A percentile compares a stretch with the other conserved stretches of the same genome.
phyloP scores from a whole-genome alignment of 2,329 filamentous ascomycete species.

The Emericellopsis cladophorae region DNA sequence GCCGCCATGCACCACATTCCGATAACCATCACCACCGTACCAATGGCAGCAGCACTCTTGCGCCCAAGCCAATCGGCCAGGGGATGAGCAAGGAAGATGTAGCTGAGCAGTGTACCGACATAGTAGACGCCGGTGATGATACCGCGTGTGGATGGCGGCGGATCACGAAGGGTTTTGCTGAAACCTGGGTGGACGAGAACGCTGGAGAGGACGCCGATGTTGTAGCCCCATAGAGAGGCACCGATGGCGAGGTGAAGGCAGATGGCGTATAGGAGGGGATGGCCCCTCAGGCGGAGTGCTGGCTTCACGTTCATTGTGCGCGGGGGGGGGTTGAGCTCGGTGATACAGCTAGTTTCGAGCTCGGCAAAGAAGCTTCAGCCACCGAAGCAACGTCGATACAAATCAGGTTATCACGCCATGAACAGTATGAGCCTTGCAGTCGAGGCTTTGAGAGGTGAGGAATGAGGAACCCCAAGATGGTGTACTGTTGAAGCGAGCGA shows the following conservation, averaged over 20 bases:
- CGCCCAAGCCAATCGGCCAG: constrained; percentile 37
- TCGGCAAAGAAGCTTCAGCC: too few relatives aligned
- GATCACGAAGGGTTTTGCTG: constrained; percentile 28
- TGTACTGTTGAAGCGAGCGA: too few relatives aligned
- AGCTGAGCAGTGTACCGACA: constrained; percentile 40
- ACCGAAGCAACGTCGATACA: too few relatives aligned
- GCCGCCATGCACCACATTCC: constrained; percentile 36
- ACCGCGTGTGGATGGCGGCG: constrained; percentile 30
- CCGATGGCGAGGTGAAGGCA: constrained; percentile 42
- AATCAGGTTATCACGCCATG: too few relatives aligned
- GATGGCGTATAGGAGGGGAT: constrained; percentile 27
- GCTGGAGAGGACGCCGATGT: constrained; percentile 43
- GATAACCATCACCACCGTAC: constrained; percentile 30
- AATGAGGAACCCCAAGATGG: too few relatives aligned
- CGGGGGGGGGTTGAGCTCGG: neutral
- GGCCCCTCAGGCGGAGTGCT: neutral
- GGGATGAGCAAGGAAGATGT: constrained; percentile 39
- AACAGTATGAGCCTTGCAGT: too few relatives aligned
- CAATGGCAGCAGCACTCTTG: constrained; percentile 33
- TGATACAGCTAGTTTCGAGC: too few relatives aligned
- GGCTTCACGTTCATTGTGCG: neutral
- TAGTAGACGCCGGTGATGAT: constrained; percentile 46
- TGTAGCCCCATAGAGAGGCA: constrained; percentile 45
- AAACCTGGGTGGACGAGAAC: constrained; percentile 44
- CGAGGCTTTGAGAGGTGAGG: too few relatives aligned